Conservation (phyloP, 495 filamentous ascomycete genomes). For the Xylaria curta region DNA sequence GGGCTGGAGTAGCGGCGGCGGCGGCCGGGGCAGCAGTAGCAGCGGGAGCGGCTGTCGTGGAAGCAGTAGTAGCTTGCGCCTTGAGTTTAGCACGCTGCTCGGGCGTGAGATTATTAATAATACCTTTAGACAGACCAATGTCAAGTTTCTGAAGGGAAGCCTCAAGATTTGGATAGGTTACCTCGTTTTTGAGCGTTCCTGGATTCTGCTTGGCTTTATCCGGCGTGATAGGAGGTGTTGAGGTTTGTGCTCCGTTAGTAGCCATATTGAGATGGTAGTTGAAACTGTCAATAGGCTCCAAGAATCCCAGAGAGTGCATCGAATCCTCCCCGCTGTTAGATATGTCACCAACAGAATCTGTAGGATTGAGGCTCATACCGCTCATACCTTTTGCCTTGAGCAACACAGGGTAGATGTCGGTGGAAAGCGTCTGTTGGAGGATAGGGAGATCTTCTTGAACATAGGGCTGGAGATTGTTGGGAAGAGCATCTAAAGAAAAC, state of each 20-base stretch:
- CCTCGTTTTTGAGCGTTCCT: not conserved
- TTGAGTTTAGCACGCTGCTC: not conserved
- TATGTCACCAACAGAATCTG: not conserved
- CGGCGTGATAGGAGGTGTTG: too few species aligned
- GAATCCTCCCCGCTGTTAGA: not conserved
- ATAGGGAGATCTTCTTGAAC: not conserved
- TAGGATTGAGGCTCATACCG: not conserved
- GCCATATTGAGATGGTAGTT: not conserved
- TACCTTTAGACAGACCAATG: not conserved
- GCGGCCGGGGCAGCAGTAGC: too few species aligned
- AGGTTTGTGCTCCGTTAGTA: not conserved
- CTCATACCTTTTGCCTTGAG: not conserved
- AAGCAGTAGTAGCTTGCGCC: not conserved
- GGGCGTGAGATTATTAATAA: not conserved
- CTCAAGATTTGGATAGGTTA: not conserved
- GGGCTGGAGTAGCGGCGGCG: too few species aligned
- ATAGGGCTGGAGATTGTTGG: not conserved
- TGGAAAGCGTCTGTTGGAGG: not conserved
- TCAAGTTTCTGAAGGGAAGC: not conserved
- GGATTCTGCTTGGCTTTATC: not conserved
- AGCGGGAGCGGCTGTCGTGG: too few species aligned
- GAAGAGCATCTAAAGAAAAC: constrained; percentile 18
- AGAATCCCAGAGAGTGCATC: not conserved
- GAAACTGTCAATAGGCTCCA: not conserved
- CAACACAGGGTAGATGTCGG: not conserved